Evolutionary conservation across 176 grass and related monocot species (phyloP), one percentile per base, ranked within the genome.

Genomic region (Stipa capillata): DNA sequence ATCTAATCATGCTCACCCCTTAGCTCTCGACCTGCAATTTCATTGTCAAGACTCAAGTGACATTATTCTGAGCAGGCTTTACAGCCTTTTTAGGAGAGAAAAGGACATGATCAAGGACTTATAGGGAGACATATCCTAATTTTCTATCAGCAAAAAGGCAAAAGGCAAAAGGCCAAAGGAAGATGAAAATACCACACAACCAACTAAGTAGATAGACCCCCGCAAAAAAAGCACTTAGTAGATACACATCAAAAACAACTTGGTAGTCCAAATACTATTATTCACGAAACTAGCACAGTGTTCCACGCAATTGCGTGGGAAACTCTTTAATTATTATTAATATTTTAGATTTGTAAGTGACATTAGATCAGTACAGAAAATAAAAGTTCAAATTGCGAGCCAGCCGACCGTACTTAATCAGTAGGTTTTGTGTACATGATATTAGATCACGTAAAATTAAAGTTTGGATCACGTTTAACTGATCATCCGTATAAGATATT

Each of bases 1-100:
- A 82, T 77, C 56, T 70, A 70, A 88, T 79, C 75, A 83, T 57
- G 66, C 45, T 33, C 48, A 21, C 55, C 25, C 63, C 20, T 37
- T 76, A 52, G 75, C 28, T 55, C 53, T 70, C 25, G 48, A 42
- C 73, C 75, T 77, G 27, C 65, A 72, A 63, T 70, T 56, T 83
- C n/a, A 37, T 57, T 65, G 14, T n/a, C n/a, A n/a, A n/a, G n/a
- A n/a, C 28, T 68, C 58, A 68, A 59, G 9, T 58, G 57, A 41
- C 59, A 73, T 15, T 84, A 57, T 47, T 88, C 59, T 79, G 74
- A 60, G n/a, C 24, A 74, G 27, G 36, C 48, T 65, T 24, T 57
- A 20, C 51, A 33, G 71, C 28, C 70, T 73, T 34, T 43, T 65
- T 15, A 54, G 53, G 72, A 70, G 40, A 70, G 54, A 27, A 75